These are phyloP conservation scores for Papiliotrema laurentii DNA, from an alignment of 1,284 basidiomycete species.

Conservation along the genomic window DNA sequence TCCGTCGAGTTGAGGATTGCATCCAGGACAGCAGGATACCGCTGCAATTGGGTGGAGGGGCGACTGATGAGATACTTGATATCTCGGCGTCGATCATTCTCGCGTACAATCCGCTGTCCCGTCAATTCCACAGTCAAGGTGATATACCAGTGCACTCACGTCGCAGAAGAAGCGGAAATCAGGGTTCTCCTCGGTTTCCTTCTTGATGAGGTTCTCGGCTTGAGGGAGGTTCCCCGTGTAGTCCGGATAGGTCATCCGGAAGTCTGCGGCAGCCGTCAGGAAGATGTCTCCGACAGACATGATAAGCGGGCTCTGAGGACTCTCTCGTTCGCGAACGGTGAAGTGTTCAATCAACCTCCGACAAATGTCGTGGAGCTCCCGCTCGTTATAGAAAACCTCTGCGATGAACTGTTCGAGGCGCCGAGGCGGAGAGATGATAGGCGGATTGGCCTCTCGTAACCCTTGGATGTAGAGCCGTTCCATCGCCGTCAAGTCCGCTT, in stretches of 20 bases:
- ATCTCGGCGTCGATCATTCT: constrained; percentile 71
- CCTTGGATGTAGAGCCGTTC: constrained; percentile 76
- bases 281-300: constrained; percentile 87
- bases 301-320: constrained; percentile 67
- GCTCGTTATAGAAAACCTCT: constrained; percentile 81
- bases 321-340: constrained; percentile 78
- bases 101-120: constrained; percentile 58
- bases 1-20: constrained; percentile 78
- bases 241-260: constrained; percentile 75
- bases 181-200: constrained; percentile 75
- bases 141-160: constrained; percentile 50
- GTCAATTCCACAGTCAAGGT: not conserved
- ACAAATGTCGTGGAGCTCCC: constrained; percentile 77
- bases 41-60: constrained; percentile 81
- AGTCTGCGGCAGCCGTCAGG: constrained; percentile 80
- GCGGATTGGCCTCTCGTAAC: constrained; percentile 64
- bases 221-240: constrained; percentile 81
- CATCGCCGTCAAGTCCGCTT: constrained; percentile 80
- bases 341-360: constrained; percentile 75
- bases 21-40: constrained; percentile 81
- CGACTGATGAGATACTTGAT: constrained; percentile 81
- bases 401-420: constrained; percentile 76
- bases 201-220: constrained; percentile 78
- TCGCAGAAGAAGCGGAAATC: constrained; percentile 84
- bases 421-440: constrained; percentile 59